phyloP scores from a whole-genome alignment of 495 filamentous ascomycete genomes.

The Poronia punctata region DNA sequence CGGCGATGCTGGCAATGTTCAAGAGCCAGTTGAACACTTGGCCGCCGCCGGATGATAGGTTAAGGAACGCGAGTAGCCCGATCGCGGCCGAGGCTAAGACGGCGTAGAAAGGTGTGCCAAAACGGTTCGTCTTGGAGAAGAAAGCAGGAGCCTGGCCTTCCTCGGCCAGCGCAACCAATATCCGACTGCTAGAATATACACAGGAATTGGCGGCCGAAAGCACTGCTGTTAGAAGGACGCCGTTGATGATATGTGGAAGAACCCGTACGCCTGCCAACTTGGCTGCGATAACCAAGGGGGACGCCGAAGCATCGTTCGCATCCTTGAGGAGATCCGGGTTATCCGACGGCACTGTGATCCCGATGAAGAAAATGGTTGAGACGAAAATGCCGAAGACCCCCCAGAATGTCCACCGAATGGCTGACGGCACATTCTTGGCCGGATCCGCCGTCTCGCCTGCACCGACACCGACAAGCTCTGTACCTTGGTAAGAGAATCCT shows the following conservation, averaged over 20 bases:
- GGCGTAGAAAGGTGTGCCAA: conserved; percentile 37
- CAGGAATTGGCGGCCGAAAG: conserved; percentile 50
- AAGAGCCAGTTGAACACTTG: conserved; percentile 51
- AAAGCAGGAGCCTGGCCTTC: conserved; percentile 54
- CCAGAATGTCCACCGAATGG: conserved; percentile 50
- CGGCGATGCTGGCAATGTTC: conserved; percentile 59
- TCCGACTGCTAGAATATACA: conserved; percentile 56
- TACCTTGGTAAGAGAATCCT: conserved; percentile 41
- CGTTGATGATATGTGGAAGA: conserved; percentile 66
- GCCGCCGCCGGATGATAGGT: conserved; percentile 39
- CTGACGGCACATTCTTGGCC: conserved; percentile 46
- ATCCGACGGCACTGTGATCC: conserved; percentile 55
- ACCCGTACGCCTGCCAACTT: conserved; percentile 55
- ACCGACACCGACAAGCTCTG: conserved; percentile 60
- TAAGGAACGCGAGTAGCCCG: conserved; percentile 50
- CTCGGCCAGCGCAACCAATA: conserved; percentile 55
- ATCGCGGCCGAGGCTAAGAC: conserved; percentile 35
- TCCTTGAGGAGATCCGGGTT: conserved; percentile 41
- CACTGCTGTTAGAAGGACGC: conserved; percentile 58
- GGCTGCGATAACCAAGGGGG: conserved; percentile 66
- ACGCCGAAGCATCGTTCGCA: conserved; percentile 49
- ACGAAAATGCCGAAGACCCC: conserved; percentile 61
- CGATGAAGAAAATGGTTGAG: conserved; percentile 58
- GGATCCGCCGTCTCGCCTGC: conserved; percentile 62
- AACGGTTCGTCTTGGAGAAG: conserved; percentile 28